Conservation (phyloP, 805 yeast species). For the Yarrowia sp. region DNA sequence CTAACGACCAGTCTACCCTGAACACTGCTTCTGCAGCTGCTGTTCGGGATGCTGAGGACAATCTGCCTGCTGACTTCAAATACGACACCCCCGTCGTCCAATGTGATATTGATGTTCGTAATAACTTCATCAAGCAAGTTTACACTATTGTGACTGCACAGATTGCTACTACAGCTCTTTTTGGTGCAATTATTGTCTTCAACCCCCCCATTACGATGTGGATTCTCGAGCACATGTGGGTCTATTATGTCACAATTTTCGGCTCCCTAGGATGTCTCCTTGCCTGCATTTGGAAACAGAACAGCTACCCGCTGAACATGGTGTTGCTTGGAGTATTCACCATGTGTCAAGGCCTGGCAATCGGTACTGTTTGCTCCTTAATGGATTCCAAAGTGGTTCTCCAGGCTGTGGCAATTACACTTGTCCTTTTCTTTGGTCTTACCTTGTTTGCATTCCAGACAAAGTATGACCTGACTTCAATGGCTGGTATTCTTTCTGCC, state of each 20-base stretch:
- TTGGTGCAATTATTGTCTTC: conserved; percentile 52
- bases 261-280: conserved; percentile 65
- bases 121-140: conserved; percentile 73
- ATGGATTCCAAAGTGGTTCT: conserved; percentile 63
- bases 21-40: conserved; percentile 4
- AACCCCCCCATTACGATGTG: conserved; percentile 50
- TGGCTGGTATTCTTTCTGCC: conserved; percentile 58
- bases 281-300: conserved; percentile 60
- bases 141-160: conserved; percentile 69
- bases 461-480: conserved; percentile 67
- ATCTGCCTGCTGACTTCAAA: conserved; percentile 66
- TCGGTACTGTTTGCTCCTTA: conserved; percentile 65
- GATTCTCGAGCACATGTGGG: conserved; percentile 58
- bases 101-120: conserved; percentile 73
- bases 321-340: conserved; percentile 65
- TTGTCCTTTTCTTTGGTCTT: conserved; percentile 70
- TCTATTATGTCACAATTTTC: conserved; percentile 53
- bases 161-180: conserved; percentile 56
- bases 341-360: conserved; percentile 64
- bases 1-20: conserved; percentile 19
- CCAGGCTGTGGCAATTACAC: conserved; percentile 68
- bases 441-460: conserved; percentile 75
- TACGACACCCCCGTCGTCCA: conserved; percentile 73
- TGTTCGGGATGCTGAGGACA: conserved; percentile 28
- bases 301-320: conserved; percentile 67